A percentile compares a stretch with the other conserved stretches of the same genome.
phyloP scores from a whole-genome alignment of 768 basidiomycete species.

The Gyrodon lividus region DNA sequence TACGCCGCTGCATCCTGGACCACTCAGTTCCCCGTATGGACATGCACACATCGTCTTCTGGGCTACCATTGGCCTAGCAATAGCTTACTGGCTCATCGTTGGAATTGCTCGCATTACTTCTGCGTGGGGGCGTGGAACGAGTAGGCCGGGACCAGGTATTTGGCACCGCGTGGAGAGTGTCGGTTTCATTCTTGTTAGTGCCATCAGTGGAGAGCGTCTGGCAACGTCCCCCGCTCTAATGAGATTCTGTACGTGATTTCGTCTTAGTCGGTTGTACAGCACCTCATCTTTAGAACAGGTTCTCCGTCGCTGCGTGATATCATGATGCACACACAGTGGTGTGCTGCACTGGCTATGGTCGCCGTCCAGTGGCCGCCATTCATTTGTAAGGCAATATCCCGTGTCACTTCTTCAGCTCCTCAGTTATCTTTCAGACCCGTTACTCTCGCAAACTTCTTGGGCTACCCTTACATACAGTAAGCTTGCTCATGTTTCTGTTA shows the following conservation, averaged over 20 bases:
- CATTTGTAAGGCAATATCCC: constrained; percentile 58
- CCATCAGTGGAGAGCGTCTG: constrained; percentile 88
- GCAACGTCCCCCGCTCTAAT: constrained; percentile 82
- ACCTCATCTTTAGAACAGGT: constrained; percentile 43
- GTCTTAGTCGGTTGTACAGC: constrained; percentile 9
- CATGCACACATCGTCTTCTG: constrained; percentile 68
- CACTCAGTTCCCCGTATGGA: constrained; percentile 60
- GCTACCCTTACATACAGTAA: constrained; percentile 75
- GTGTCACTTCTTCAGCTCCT: constrained; percentile 7
- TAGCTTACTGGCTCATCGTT: constrained; percentile 80
- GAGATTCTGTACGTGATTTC: constrained; percentile 70
- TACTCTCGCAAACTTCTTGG: constrained; percentile 88
- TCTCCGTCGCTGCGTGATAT: constrained; percentile 93
- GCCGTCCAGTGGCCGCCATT: constrained; percentile 95
- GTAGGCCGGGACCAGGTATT: constrained; percentile 54
- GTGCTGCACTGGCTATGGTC: constrained; percentile 84
- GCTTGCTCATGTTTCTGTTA: constrained; percentile 18
- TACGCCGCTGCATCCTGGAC: constrained; percentile 70
- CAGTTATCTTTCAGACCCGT: constrained; percentile 62
- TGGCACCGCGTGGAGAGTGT: constrained; percentile 78
- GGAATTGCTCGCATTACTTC: constrained; percentile 79
- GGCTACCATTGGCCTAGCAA: constrained; percentile 68
- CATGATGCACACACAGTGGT: constrained; percentile 93
- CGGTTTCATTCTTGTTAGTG: constrained; percentile 88
- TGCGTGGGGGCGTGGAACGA: constrained; percentile 76